Evolutionary conservation across 2,329 filamentous ascomycete species (phyloP).

Genomic region (Trichoderma semiorbis): DNA sequence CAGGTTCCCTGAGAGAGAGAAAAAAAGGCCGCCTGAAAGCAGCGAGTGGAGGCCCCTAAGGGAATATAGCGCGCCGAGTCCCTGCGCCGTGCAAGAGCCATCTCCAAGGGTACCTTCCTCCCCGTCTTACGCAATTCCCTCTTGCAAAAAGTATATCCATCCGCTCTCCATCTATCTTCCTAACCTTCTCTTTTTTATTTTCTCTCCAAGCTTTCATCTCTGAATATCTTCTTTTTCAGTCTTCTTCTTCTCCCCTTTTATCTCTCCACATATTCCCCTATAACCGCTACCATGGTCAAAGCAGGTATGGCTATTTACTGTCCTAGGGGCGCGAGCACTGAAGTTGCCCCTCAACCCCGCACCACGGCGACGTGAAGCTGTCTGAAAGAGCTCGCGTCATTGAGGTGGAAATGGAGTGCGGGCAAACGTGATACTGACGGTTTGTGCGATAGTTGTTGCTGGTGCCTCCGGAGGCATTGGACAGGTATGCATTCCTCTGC

Average conservation of each 20-base stretch:
- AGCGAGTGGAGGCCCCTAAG: neutral
- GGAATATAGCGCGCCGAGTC: neutral
- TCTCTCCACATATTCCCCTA: neutral
- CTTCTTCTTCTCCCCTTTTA: neutral
- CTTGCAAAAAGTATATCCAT: neutral
- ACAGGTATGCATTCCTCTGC: slow-evolving; percentile 61
- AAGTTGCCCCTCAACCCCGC: slow-evolving; percentile 20
- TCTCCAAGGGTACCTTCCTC: neutral
- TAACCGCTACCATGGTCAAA: slow-evolving; percentile 19
- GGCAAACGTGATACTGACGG: neutral
- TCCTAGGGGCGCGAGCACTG: neutral
- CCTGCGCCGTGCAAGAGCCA: neutral
- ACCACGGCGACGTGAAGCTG: neutral
- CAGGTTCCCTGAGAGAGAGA: neutral
- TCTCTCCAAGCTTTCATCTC: neutral
- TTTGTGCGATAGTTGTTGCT: slow-evolving; percentile 63
- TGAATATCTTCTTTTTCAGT: neutral
- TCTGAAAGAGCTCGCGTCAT: slow-evolving; percentile 12
- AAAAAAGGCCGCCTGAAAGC: neutral
- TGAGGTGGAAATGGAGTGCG: neutral
- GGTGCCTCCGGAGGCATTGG: slow-evolving; percentile 98
- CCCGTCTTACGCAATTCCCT: slow-evolving; percentile 6
- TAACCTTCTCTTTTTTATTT: neutral
- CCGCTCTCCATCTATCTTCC: neutral
- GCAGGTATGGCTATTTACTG: slow-evolving; percentile 6